Percentiles rank a stretch among this genome's conserved stretches.
These are phyloP conservation scores for Kodamaea leandrae DNA, from an alignment of 805 yeast species.

Conservation along the genomic window DNA sequence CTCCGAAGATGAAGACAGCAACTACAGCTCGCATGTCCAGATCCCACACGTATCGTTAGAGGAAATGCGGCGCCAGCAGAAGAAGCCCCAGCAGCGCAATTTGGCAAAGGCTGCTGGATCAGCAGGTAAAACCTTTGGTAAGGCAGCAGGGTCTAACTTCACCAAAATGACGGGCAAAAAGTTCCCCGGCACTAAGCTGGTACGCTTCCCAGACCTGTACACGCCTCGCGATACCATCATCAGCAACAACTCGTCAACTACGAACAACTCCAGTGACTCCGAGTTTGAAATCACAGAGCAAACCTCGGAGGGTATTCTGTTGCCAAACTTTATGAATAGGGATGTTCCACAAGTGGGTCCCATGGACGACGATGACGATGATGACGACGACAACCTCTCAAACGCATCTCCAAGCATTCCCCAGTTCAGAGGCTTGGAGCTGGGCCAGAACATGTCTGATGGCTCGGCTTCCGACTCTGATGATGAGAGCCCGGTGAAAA, in stretches of 20 bases:
- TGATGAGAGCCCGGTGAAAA: background rate
- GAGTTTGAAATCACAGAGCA: slow-evolving; percentile 12
- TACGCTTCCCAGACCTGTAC: slow-evolving; percentile 29
- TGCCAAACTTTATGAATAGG: slow-evolving; percentile 22
- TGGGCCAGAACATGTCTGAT: background rate
- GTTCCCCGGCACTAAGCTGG: slow-evolving; percentile 21
- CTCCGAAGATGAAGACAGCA: slow-evolving; percentile 32
- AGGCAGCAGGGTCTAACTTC: slow-evolving; percentile 7
- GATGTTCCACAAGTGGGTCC: slow-evolving; percentile 10
- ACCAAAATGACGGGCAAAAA: slow-evolving; percentile 20
- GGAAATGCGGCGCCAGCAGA: slow-evolving; percentile 14
- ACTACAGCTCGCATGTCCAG: slow-evolving; percentile 26
- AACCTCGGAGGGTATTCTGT: slow-evolving; percentile 6
- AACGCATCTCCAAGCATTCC: slow-evolving; percentile 3
- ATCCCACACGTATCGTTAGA: slow-evolving; percentile 28
- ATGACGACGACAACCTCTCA: slow-evolving; percentile 11
- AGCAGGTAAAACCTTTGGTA: slow-evolving; percentile 11
- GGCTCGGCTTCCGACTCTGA: background rate
- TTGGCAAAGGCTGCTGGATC: slow-evolving; percentile 22
- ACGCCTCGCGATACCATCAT: slow-evolving; percentile 27
- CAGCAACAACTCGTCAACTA: slow-evolving; percentile 25
- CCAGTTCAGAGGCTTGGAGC: slow-evolving; percentile 2
- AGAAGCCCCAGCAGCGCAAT: slow-evolving; percentile 15
- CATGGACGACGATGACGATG: slow-evolving; percentile 13
- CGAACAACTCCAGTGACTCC: slow-evolving; percentile 20